Evolutionary conservation across 108 stramenopile genomes (phyloP).

Genomic region (Skeletonema menzelii): DNA sequence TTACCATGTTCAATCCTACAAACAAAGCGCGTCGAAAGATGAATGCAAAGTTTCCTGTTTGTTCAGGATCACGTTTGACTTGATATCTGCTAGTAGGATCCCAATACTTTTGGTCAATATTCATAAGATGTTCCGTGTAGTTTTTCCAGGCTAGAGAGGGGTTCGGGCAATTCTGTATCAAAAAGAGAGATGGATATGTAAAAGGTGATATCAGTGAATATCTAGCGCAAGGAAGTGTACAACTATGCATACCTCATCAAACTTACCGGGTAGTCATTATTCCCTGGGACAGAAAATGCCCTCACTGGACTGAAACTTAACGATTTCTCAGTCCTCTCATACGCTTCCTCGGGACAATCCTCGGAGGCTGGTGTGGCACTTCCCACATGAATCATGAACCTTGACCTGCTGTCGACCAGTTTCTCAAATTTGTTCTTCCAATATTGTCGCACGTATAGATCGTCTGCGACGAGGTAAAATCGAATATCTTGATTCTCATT

Average conservation of each 20-base stretch:
- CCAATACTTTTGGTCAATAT: constrained; percentile 20
- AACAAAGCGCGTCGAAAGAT: constrained; percentile 47
- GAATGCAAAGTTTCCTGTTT: constrained; percentile 62
- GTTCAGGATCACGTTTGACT: constrained; percentile 13
- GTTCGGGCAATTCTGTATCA: constrained; percentile 8
- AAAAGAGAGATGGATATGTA: background rate
- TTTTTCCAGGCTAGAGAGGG: constrained; percentile 11
- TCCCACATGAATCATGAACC: constrained; percentile 10
- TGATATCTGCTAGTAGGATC: background rate
- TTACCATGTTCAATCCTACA: constrained; percentile 63
- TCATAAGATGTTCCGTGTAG: constrained; percentile 12
- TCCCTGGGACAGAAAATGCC: constrained; percentile 29
- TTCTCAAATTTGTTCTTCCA: background rate
- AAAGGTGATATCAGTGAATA: background rate
- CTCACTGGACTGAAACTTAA: constrained; percentile 12
- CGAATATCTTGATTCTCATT: background rate
- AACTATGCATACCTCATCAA: background rate
- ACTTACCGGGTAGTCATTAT: constrained; percentile 25
- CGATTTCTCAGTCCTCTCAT: constrained; percentile 12
- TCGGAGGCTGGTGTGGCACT: constrained; percentile 31
- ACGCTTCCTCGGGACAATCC: constrained; percentile 17
- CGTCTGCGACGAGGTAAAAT: background rate
- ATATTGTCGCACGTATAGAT: background rate
- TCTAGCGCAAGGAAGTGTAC: background rate
- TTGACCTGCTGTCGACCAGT: background rate